Evolutionary conservation across 1,284 basidiomycete species (phyloP), one percentile per base, ranked within the genome.

Genomic region (Cutaneotrichosporon cavernicola): DNA sequence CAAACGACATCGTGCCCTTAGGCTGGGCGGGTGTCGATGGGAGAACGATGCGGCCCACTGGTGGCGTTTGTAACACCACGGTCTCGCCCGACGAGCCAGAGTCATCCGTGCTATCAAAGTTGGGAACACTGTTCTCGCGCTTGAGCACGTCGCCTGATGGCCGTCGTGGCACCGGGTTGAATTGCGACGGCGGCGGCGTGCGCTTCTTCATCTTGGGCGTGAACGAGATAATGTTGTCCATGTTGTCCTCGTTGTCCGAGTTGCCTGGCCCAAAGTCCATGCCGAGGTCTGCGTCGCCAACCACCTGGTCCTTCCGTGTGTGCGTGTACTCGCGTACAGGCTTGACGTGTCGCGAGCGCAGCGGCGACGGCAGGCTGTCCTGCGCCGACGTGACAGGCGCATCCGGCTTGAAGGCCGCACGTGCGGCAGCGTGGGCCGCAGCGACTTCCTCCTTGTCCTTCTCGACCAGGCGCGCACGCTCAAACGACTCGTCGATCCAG

Each of bases 401-500:
- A 4, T 68, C 65, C 18, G 64, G 65, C 34, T 51, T 52, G 51
- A 69, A 61, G 22, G 66, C 56, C 0, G 69, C 66, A n/a, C 63
- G 46, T 1, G 73, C 69, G 5, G 65, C 70, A 9, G 64, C 53
- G 31, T 76, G 62, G 2, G 68, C 70, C 21, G 65, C 62, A 10
- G 64, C 65, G 5, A 73, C 66, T 21, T 73, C 71, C 69, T 73
- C 69, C 22, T 64, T 65, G 55, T 78, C 75, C 53, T 71, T 62
- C 51, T 81, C 75, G 60, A 59, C 61, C 1, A 72, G 68, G n/a
- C 61, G 57, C 21, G 67, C 69, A 32, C 71, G 69, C 32, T 83
- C 84, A 76, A 98, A 97, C 31, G 88, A 86, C 66, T 88, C 87
- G 73, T 87, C 86, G 66, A 97, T 95, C 93, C 94, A 97, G 68